These are phyloP conservation scores for Collybiopsis luxurians DNA, from an alignment of 768 basidiomycete genomes.

Conservation along the genomic window DNA sequence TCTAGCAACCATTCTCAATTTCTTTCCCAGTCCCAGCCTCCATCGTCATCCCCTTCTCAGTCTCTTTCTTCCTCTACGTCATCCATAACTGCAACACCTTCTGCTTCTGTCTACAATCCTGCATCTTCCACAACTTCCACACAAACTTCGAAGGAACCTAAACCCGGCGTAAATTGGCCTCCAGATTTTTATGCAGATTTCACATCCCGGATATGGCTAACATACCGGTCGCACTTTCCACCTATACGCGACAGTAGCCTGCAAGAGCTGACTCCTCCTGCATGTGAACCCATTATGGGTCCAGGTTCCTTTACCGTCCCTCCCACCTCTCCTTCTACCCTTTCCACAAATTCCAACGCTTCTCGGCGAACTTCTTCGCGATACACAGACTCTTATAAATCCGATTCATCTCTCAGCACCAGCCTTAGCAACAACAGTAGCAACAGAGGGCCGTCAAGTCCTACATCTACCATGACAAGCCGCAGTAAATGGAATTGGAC, in stretches of 20 bases:
- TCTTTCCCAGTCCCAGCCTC: constrained; percentile 19
- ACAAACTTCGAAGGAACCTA: background rate
- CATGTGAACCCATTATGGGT: constrained; percentile 10
- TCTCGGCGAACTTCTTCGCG: constrained; percentile 1
- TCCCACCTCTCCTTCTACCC: constrained; percentile 8
- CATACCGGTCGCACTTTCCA: constrained; percentile 85
- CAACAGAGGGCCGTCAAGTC: constrained; percentile 21
- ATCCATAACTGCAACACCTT: constrained; percentile 22
- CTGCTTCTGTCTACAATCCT: constrained; percentile 18
- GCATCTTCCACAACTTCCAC: background rate
- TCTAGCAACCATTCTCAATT: constrained; percentile 12
- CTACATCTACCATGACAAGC: constrained; percentile 40
- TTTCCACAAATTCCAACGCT: background rate
- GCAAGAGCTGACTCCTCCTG: constrained; percentile 26
- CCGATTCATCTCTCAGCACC: constrained; percentile 9
- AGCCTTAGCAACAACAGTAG: constrained; percentile 10
- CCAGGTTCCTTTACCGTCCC: constrained; percentile 11
- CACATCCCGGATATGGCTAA: constrained; percentile 84
- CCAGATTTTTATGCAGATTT: constrained; percentile 87
- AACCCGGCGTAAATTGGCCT: constrained; percentile 61
- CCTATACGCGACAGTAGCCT: constrained; percentile 68
- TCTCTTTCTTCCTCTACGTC: constrained; percentile 24
- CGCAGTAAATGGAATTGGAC: constrained; percentile 63
- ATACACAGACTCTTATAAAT: constrained; percentile 10
- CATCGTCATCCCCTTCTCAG: constrained; percentile 12